phyloP scores from a whole-genome alignment of 2,329 filamentous ascomycete species.

The Trichoderma cornu-damae region DNA sequence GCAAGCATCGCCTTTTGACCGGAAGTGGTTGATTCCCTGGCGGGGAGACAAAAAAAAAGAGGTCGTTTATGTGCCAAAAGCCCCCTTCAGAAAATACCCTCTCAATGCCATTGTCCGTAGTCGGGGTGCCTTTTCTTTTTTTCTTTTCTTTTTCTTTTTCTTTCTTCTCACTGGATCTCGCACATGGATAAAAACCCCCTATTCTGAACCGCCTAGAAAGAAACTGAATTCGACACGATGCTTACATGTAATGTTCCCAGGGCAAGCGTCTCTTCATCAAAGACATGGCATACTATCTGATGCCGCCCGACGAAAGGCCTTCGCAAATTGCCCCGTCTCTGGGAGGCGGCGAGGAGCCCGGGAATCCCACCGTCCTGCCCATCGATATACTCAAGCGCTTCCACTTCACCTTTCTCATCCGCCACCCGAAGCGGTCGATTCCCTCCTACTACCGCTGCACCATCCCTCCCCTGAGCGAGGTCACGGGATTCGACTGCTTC shows the following conservation, averaged over 20 bases:
- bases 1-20: background rate
- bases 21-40: background rate
- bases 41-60: background rate
- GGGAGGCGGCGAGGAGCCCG: constrained; percentile 56
- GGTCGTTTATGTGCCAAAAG: background rate
- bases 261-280: constrained; percentile 96
- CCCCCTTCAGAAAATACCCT: background rate
- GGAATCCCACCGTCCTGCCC: constrained; percentile 84
- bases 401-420: constrained; percentile 95
- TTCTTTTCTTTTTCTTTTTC: too few species aligned
- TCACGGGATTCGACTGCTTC: constrained; percentile 84
- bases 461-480: constrained; percentile 72
- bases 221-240: constrained; percentile 3
- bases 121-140: background rate
- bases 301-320: constrained; percentile 65
- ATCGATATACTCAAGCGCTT: constrained; percentile 68
- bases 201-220: background rate
- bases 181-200: constrained; percentile 16
- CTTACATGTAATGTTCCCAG: constrained; percentile 47
- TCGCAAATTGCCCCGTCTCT: constrained; percentile 76
- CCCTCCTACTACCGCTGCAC: constrained; percentile 95
- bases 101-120: background rate
- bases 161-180: too few species aligned
- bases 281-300: constrained; percentile 90
- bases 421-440: constrained; percentile 85